Percentiles rank a stretch among this genome's conserved stretches.
Conservation (phyloP, 2,329 filamentous ascomycete species). For the Monosporascus cannonballus region DNA sequence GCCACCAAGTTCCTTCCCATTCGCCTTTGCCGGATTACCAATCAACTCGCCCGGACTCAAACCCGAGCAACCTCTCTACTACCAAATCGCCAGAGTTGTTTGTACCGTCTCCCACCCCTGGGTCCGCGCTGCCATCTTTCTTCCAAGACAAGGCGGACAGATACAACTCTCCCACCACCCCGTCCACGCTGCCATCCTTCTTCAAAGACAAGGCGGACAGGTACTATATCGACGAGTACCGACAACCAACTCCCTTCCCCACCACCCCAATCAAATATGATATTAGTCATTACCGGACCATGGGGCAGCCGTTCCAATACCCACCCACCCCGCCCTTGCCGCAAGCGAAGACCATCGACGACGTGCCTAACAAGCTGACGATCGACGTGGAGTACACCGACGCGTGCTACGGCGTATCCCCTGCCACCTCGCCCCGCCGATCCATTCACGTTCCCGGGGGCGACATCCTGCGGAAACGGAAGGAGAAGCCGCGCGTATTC, state of each 20-base stretch:
- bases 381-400: background rate
- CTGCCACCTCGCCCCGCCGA: background rate
- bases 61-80: no score
- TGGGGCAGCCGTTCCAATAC: background rate
- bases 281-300: no score
- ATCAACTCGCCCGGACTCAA: no score
- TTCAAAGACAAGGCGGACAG: no score
- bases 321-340: background rate
- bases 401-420: background rate
- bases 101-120: no score
- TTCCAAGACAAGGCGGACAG: no score
- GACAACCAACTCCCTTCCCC: background rate
- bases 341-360: constrained; percentile 2
- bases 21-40: no score
- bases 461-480: background rate
- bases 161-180: no score
- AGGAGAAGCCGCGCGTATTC: background rate
- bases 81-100: no score
- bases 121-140: no score
- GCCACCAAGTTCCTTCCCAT: no score
- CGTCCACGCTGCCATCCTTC: no score
- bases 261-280: background rate
- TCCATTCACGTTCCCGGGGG: background rate
- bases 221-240: background rate
- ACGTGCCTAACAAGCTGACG: background rate